phyloP scores from a whole-genome alignment of 768 basidiomycete species.

The Rhizopogon roseolus region DNA sequence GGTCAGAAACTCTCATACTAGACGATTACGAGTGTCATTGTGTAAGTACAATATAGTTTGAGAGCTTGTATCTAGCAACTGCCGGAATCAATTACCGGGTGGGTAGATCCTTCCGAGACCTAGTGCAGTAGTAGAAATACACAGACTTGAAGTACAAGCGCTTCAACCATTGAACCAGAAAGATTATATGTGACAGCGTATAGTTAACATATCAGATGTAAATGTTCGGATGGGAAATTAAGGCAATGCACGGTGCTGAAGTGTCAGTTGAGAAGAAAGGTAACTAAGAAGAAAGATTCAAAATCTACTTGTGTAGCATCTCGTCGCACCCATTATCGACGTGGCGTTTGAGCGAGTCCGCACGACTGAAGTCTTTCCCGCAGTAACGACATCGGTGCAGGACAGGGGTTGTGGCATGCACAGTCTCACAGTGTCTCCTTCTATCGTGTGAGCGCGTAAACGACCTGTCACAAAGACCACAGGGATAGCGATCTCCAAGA shows the following conservation, averaged over 20 bases:
- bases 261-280: not conserved
- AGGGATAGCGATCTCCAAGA: constrained; percentile 61
- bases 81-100: not conserved
- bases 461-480: constrained; percentile 72
- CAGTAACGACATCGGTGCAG: constrained; percentile 70
- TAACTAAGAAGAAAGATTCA: not conserved
- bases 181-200: constrained; percentile 2
- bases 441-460: constrained; percentile 80
- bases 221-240: not conserved
- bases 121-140: constrained; percentile 8
- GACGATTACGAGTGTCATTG: not conserved
- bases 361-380: constrained; percentile 74
- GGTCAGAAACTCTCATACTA: not conserved
- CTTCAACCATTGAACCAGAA: not conserved
- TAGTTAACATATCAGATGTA: not conserved
- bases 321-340: constrained; percentile 78
- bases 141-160: constrained; percentile 8
- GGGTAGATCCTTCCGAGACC: constrained; percentile 12
- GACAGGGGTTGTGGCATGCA: constrained; percentile 60
- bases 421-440: constrained; percentile 76
- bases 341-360: constrained; percentile 78
- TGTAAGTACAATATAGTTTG: not conserved
- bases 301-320: constrained; percentile 35
- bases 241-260: not conserved
- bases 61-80: not conserved